Evolutionary conservation across 768 basidiomycete species (phyloP).

Genomic region (Xerocomus spinulosus): DNA sequence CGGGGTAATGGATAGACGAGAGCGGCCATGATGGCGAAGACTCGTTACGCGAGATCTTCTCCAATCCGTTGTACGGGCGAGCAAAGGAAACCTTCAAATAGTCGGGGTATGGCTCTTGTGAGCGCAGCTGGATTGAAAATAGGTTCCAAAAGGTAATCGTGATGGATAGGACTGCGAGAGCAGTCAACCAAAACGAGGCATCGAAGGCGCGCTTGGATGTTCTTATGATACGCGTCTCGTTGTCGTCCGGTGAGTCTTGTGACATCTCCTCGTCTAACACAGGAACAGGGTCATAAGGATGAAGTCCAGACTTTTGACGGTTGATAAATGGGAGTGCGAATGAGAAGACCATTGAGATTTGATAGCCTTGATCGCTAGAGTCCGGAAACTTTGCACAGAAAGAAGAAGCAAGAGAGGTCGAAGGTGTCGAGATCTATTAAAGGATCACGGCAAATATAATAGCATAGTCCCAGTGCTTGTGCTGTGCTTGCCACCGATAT

Average conservation of each 20-base stretch:
- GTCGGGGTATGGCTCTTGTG: not conserved
- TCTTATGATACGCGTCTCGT: not conserved
- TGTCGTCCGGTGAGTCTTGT: not conserved
- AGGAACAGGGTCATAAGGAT: conserved; percentile 14
- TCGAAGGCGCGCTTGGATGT: conserved; percentile 1
- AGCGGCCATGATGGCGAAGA: conserved; percentile 28
- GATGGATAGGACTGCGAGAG: conserved; percentile 15
- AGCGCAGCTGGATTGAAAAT: conserved; percentile 8
- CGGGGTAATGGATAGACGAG: conserved; percentile 16
- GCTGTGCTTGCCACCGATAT: conserved; percentile 8
- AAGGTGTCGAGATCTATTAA: not conserved
- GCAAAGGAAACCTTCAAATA: conserved; percentile 11
- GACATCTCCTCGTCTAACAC: conserved; percentile 16
- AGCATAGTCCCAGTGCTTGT: not conserved
- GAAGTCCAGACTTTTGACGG: not conserved
- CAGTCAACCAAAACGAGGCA: conserved; percentile 17
- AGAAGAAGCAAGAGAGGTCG: not conserved
- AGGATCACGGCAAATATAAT: not conserved
- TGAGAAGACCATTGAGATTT: conserved; percentile 3
- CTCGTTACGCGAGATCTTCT: conserved; percentile 20
- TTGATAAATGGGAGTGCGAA: not conserved
- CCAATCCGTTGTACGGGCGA: conserved; percentile 22
- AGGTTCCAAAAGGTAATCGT: conserved; percentile 20
- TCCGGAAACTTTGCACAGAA: not conserved
- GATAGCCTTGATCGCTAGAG: not conserved